Evolutionary conservation across 2,329 filamentous ascomycete species (phyloP).

Genomic region (Aschersonia sp.): DNA sequence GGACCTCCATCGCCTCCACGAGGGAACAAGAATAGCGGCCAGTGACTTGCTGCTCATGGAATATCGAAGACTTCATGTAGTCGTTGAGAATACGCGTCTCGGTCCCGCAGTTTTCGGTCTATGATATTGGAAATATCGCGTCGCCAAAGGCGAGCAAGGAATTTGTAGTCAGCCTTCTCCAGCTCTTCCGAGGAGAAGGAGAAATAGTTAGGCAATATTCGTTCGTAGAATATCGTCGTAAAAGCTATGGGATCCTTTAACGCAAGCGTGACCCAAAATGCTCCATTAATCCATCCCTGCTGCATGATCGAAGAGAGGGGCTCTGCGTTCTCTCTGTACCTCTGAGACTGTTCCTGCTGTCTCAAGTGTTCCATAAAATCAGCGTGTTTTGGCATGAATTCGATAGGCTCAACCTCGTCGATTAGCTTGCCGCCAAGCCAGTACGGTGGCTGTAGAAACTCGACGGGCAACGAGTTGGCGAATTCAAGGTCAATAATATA

Average conservation of each 20-base stretch:
- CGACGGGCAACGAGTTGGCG: slow-evolving; percentile 14
- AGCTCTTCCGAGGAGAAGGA: slow-evolving; percentile 5
- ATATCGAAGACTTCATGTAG: no score
- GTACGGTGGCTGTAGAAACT: slow-evolving; percentile 8
- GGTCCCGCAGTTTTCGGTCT: slow-evolving; percentile 5
- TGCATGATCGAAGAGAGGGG: slow-evolving; percentile 5
- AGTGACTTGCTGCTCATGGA: no score
- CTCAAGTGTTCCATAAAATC: slow-evolving; percentile 2
- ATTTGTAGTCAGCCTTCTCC: slow-evolving; percentile 2
- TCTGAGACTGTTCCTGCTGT: slow-evolving; percentile 2
- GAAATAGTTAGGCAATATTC: slow-evolving; percentile 4
- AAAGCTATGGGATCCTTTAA: slow-evolving; percentile 5
- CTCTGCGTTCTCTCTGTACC: background rate
- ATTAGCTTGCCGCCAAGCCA: slow-evolving; percentile 17
- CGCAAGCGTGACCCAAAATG: slow-evolving; percentile 6
- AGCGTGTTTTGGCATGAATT: slow-evolving; percentile 2
- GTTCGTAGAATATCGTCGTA: slow-evolving; percentile 5
- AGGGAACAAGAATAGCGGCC: no score
- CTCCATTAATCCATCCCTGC: slow-evolving; percentile 4
- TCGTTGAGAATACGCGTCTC: slow-evolving; percentile 2
- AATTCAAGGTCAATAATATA: slow-evolving; percentile 18
- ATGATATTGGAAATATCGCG: slow-evolving; percentile 1
- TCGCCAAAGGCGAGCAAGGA: slow-evolving; percentile 6
- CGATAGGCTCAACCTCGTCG: slow-evolving; percentile 1
- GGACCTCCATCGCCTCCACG: no score